Evolutionary conservation across 306 rosid genomes (phyloP).

Genomic region (Dalbergia oliveri): DNA sequence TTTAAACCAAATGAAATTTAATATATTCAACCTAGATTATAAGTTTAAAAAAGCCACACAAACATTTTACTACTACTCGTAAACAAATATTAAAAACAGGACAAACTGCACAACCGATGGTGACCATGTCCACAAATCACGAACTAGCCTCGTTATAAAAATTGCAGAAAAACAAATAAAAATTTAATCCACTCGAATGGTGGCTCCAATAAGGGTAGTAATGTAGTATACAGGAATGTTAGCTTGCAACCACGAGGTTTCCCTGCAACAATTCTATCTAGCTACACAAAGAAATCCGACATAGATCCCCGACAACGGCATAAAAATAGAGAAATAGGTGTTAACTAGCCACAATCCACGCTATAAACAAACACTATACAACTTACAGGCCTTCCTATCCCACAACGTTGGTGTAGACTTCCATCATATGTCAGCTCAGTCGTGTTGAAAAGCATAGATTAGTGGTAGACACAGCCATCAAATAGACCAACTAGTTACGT

Average conservation of each 20-base stretch:
- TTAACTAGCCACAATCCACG: not conserved
- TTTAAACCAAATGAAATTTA: no score
- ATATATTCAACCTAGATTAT: no score
- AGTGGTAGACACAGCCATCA: constrained; percentile 25
- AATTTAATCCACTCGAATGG: not conserved
- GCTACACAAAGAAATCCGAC: not conserved
- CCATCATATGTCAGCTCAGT: constrained; percentile 30
- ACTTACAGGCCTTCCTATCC: constrained; percentile 18
- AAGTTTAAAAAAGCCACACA: no score
- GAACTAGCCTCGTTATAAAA: not conserved
- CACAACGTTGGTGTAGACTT: not conserved
- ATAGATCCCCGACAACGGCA: not conserved
- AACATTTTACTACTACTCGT: no score
- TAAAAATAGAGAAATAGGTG: not conserved
- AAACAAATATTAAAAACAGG: no score
- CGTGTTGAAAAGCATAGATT: constrained; percentile 2
- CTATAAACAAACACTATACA: not conserved
- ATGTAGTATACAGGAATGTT: not conserved
- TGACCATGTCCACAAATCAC: not conserved
- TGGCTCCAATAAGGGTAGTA: not conserved
- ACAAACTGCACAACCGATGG: not conserved
- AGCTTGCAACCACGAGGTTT: not conserved
- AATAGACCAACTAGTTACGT: constrained; percentile 40
- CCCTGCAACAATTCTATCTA: not conserved
- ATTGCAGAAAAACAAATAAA: not conserved